Percentiles rank a stretch among this genome's conserved stretches.
phyloP scores from a whole-genome alignment of 257 asterid species.

The Phtheirospermum japonicum region DNA sequence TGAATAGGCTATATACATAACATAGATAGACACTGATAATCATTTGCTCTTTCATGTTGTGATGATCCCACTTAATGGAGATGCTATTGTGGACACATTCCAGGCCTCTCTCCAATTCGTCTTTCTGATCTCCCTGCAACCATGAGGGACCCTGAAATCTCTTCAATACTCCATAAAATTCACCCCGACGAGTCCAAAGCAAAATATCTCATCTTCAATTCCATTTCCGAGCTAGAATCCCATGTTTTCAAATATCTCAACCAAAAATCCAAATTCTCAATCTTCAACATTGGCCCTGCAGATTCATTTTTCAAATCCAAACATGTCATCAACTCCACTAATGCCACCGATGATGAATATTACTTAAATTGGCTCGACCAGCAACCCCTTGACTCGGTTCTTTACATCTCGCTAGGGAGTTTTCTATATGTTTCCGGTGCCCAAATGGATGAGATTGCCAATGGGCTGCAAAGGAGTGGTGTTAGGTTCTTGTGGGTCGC shows the following conservation, averaged over 20 bases:
- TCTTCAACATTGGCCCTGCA: constrained; percentile 48
- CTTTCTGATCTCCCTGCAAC: constrained; percentile 38
- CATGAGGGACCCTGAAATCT: constrained; percentile 7
- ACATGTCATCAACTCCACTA: not conserved
- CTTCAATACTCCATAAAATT: not conserved
- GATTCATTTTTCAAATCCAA: constrained; percentile 26
- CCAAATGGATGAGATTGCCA: constrained; percentile 49
- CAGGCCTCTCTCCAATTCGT: constrained; percentile 48
- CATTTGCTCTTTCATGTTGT: too few relatives aligned
- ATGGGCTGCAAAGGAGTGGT: constrained; percentile 41
- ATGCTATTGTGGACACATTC: constrained; percentile 43
- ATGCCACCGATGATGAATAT: not conserved
- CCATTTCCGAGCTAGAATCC: constrained; percentile 47
- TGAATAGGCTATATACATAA: too few relatives aligned
- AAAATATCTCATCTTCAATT: constrained; percentile 42
- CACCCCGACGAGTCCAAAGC: constrained; percentile 17
- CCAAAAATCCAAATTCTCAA: constrained; percentile 27
- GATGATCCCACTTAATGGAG: constrained; percentile 36
- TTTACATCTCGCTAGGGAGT: constrained; percentile 64
- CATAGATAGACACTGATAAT: too few relatives aligned
- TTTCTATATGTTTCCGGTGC: constrained; percentile 39
- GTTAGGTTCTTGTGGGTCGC: constrained; percentile 58
- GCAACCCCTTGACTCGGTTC: constrained; percentile 48
- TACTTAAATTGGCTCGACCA: constrained; percentile 47
- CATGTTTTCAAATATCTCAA: constrained; percentile 35